Conservation (phyloP, 805 yeast genomes). For the Suhomyces sp. region DNA sequence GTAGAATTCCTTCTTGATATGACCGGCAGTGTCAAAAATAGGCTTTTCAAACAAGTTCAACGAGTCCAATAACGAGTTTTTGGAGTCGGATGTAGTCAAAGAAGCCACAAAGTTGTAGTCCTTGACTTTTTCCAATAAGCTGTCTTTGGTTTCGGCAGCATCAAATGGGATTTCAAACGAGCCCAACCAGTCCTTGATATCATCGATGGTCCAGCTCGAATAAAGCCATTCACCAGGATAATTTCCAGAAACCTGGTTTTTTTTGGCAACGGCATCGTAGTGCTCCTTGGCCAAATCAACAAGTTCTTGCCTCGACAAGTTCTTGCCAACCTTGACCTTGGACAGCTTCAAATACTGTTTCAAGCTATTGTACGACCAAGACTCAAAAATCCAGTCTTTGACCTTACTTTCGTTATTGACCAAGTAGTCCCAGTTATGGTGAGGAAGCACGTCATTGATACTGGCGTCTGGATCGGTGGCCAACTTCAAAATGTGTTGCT, state of each 20-base stretch:
- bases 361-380: conserved; percentile 41
- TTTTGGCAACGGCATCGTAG: conserved; percentile 37
- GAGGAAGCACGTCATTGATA: conserved; percentile 15
- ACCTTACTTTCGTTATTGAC: conserved; percentile 7
- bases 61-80: conserved; percentile 40
- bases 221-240: conserved; percentile 55
- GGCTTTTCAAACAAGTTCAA: conserved; percentile 35
- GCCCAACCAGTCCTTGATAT: conserved; percentile 48
- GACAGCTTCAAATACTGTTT: conserved; percentile 28
- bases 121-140: conserved; percentile 45
- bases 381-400: conserved; percentile 47
- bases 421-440: conserved; percentile 16
- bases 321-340: conserved; percentile 25
- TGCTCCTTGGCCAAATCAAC: conserved; percentile 39
- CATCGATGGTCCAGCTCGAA: conserved; percentile 50
- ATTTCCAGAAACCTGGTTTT: conserved; percentile 37
- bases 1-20: conserved; percentile 43
- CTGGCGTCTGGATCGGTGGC: conserved; percentile 14
- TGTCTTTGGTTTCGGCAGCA: conserved; percentile 41
- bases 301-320: conserved; percentile 37
- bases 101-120: conserved; percentile 46
- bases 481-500: conserved; percentile 14
- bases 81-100: conserved; percentile 21
- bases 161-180: conserved; percentile 38
- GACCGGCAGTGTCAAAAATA: conserved; percentile 37